Base-by-base conservation (phyloP, 768 basidiomycete genomes). In the Hericium rajendrae region DNA sequence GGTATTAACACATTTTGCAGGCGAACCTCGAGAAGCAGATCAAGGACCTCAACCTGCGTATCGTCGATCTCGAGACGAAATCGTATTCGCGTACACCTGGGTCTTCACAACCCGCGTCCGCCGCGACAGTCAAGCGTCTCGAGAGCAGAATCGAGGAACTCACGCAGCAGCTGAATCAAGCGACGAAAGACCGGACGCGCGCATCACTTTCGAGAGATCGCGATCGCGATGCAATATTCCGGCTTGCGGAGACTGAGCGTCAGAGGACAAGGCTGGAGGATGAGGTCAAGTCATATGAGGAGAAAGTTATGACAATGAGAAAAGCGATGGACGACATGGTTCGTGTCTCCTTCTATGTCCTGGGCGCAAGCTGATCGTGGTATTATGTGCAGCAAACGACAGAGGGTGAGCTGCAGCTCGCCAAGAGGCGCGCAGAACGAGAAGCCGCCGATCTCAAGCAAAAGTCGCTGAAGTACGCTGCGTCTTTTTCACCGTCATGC, bases 21-120 rank as follows among this genome's bases (percentile, higher is more conserved):
- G 88, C 88, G 11, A 82, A 77, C 60, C 74, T 94, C 16, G 90
- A 93, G 73, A 92, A 90, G 66, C 86, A 90, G 66, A 76, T 88
- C 66, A 91, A 91, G 66, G 91, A 92, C 53, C 72, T 92, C 37
- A 90, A 91, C 59, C 79, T 90, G 43, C 86, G 84, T 41, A 83
- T 93, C 56, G 83, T 89, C 9, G 91, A 92, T 65, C 76, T 92
- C 16, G 90, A 91, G 68, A 88, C 90, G 1, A 86, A 77, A 65
- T 85, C 88, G 4, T 83, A 90, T 60, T 69, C 82, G 11, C 55
- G 58, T 15, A 85, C 72, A 62, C 77, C 80, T n/a, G 80, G 85
- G 13, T 78, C 84, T 38, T 76, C 83, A 4, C 71, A 78, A 2
- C 56, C 62, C 18, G 40, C 60, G 38, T 57, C 59, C 10, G 72